Percentiles rank a stretch among this genome's conserved stretches.
These are phyloP conservation scores for Pseudotsuga menziesii DNA, from an alignment of 75 land plant species.

Conservation along the genomic window DNA sequence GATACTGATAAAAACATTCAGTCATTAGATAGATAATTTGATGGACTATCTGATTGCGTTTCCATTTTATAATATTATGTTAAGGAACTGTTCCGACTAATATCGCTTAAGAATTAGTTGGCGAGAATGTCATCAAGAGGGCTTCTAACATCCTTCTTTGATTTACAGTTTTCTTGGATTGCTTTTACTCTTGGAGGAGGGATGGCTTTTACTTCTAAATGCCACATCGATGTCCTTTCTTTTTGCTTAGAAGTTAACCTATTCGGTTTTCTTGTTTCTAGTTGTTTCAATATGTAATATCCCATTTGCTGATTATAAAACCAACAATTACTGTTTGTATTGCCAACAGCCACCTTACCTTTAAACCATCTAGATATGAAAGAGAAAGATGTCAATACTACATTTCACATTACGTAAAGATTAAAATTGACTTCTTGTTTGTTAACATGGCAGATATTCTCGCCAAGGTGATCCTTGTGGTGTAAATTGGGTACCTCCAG, in stretches of 20 bases:
- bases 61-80: neutral
- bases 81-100: no score
- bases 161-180: neutral
- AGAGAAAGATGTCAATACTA: neutral
- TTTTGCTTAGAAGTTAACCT: neutral
- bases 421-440: neutral
- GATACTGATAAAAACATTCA: neutral
- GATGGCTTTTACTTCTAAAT: neutral
- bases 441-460: conserved; percentile 46
- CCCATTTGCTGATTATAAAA: no score
- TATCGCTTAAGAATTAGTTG: no score
- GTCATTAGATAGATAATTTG: neutral
- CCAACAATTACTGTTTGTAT: no score
- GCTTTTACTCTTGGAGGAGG: neutral
- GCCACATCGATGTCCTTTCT: neutral
- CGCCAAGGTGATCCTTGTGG: conserved; percentile 66
- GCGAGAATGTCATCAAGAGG: no score
- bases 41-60: neutral
- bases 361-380: neutral
- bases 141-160: no score
- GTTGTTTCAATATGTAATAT: no score
- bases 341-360: neutral
- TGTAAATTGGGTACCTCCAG: conserved; percentile 85
- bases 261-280: no score
- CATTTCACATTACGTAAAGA: neutral